A percentile compares a stretch with the other conserved stretches of the same genome.
These are phyloP conservation scores for Petunia axillaris DNA, from an alignment of 257 asterid genomes.

Conservation along the genomic window DNA sequence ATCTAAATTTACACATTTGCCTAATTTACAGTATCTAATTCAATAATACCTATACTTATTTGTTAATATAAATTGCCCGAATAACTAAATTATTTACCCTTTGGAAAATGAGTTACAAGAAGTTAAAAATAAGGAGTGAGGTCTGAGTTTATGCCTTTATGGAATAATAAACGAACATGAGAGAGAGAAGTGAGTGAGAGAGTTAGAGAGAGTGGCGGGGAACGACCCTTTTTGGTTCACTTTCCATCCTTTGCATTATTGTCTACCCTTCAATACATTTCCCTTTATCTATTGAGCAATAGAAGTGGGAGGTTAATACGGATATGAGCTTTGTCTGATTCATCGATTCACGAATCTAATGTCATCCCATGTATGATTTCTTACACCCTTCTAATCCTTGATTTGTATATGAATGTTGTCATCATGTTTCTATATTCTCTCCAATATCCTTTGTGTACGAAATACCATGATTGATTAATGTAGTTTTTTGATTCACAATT, in stretches of 20 bases:
- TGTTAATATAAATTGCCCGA: too few species aligned
- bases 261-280: not conserved
- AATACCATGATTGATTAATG: not conserved
- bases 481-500: not conserved
- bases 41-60: not conserved
- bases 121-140: too few species aligned
- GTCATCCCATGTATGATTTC: not conserved
- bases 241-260: not conserved
- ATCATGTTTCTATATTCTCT: too few species aligned
- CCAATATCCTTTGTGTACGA: not conserved
- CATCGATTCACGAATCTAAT: not conserved
- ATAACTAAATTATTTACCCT: too few species aligned
- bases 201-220: slow-evolving; percentile 18
- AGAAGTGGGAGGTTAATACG: too few species aligned
- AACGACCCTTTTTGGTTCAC: not conserved
- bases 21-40: too few species aligned
- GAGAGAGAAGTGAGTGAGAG: not conserved
- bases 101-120: too few species aligned
- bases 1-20: too few species aligned
- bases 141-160: too few species aligned
- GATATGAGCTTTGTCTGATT: not conserved
- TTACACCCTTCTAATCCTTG: not conserved
- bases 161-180: not conserved
- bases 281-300: too few species aligned
- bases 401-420: not conserved